These are phyloP conservation scores for Talaromyces atroroseus DNA, from an alignment of 2,329 filamentous ascomycete species.

Conservation along the genomic window DNA sequence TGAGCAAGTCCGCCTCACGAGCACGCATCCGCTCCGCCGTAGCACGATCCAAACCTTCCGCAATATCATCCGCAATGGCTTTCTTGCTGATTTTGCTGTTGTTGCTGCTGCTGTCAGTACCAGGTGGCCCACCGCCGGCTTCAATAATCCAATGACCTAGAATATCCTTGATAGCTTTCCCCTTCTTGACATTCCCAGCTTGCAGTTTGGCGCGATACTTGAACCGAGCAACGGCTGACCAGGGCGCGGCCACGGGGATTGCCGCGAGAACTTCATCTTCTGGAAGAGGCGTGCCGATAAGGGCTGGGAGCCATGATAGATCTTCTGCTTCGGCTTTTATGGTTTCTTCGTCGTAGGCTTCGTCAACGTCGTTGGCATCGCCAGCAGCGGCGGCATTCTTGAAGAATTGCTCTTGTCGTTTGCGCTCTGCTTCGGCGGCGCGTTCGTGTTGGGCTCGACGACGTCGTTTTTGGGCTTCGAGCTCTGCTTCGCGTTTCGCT, in stretches of 20 bases:
- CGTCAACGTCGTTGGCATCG: conserved; percentile 37
- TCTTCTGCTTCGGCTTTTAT: conserved; percentile 43
- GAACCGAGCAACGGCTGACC: conserved; percentile 59
- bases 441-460: conserved; percentile 74
- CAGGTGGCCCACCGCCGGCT: conserved; percentile 34
- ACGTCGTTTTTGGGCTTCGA: conserved; percentile 65
- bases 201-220: conserved; percentile 97
- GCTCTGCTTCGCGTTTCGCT: conserved; percentile 64
- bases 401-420: conserved; percentile 68
- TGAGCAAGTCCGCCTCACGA: conserved; percentile 77
- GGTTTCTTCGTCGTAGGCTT: conserved; percentile 53
- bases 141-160: conserved; percentile 73
- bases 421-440: conserved; percentile 56
- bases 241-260: conserved; percentile 59
- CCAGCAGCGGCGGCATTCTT: conserved; percentile 56
- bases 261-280: conserved; percentile 69
- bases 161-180: conserved; percentile 88
- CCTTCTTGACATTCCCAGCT: conserved; percentile 84
- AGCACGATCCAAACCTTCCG: conserved; percentile 29
- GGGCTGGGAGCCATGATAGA: conserved; percentile 54
- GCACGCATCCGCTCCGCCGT: conserved; percentile 77
- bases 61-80: conserved; percentile 17
- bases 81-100: conserved; percentile 37
- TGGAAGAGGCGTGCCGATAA: conserved; percentile 70
- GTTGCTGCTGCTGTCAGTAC: not conserved